Conservation (phyloP, 257 asterid species). For the Solanum etuberosum region DNA sequence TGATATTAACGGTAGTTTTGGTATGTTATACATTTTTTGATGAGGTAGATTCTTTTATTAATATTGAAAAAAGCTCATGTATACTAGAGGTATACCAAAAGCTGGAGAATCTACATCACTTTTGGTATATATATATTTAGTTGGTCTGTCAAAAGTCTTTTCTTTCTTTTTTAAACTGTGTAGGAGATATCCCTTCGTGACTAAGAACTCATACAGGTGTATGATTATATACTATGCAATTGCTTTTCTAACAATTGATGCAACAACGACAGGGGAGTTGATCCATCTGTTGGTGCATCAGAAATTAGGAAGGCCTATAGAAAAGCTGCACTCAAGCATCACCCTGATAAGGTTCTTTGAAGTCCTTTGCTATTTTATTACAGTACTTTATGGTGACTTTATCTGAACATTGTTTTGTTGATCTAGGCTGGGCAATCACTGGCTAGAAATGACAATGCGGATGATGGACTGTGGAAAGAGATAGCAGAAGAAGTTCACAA, state of each 20-base stretch:
- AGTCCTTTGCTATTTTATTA: conserved; percentile 1
- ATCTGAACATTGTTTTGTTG: background rate
- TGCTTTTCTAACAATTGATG: background rate
- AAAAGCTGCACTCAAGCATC: conserved; percentile 89
- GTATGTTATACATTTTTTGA: background rate
- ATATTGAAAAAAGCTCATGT: background rate
- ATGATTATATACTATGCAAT: background rate
- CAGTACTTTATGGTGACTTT: background rate
- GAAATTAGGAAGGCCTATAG: conserved; percentile 89
- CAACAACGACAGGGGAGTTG: conserved; percentile 67
- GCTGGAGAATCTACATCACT: background rate
- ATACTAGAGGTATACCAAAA: background rate
- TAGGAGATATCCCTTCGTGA: background rate
- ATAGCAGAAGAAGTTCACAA: conserved; percentile 65
- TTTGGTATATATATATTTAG: background rate
- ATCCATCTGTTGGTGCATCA: conserved; percentile 69
- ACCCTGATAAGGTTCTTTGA: conserved; percentile 82
- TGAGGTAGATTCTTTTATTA: background rate
- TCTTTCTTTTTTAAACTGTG: background rate
- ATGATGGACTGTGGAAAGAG: conserved; percentile 76
- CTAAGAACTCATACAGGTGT: background rate
- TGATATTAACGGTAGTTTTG: background rate
- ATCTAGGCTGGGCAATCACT: conserved; percentile 77
- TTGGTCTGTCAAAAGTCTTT: background rate
- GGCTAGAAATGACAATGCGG: conserved; percentile 64